Conservation (phyloP, 352 stramenopile genomes). For the Nothophytophthora sp. region DNA sequence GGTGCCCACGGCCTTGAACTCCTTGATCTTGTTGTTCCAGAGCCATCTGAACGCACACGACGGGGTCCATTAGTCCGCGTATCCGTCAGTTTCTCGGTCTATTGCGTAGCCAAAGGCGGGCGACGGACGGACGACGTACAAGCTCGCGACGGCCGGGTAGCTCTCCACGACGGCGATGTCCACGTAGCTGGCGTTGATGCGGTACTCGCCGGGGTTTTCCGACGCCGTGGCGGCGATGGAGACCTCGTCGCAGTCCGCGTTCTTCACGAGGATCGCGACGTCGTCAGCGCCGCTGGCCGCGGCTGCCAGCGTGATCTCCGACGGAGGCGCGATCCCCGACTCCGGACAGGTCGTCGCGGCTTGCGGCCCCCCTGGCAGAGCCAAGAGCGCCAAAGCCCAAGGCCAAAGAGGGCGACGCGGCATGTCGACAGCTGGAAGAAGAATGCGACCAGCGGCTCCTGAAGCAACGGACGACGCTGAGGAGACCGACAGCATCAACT, state of each 20-base stretch:
- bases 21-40: conserved; percentile 50
- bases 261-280: conserved; percentile 26
- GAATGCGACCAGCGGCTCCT: no score
- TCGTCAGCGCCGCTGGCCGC: conserved; percentile 19
- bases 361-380: background rate
- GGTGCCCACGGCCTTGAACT: conserved; percentile 28
- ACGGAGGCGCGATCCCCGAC: conserved; percentile 20
- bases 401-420: no score
- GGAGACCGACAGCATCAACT: no score
- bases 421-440: no score
- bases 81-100: background rate
- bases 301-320: conserved; percentile 20
- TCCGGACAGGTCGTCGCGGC: conserved; percentile 21
- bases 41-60: conserved; percentile 23
- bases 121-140: conserved; percentile 20
- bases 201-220: conserved; percentile 21
- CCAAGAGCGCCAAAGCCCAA: conserved; percentile 1
- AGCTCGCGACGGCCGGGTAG: conserved; percentile 26
- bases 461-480: no score
- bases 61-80: background rate
- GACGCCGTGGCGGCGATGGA: conserved; percentile 17
- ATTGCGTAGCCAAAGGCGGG: background rate
- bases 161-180: conserved; percentile 28
- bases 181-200: conserved; percentile 32
- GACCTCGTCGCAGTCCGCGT: conserved; percentile 24